Percentiles rank a stretch among this genome's conserved stretches.
Evolutionary conservation across 164 flowering plant genomes (phyloP).

Genomic region (Paratinospora sagittata): DNA sequence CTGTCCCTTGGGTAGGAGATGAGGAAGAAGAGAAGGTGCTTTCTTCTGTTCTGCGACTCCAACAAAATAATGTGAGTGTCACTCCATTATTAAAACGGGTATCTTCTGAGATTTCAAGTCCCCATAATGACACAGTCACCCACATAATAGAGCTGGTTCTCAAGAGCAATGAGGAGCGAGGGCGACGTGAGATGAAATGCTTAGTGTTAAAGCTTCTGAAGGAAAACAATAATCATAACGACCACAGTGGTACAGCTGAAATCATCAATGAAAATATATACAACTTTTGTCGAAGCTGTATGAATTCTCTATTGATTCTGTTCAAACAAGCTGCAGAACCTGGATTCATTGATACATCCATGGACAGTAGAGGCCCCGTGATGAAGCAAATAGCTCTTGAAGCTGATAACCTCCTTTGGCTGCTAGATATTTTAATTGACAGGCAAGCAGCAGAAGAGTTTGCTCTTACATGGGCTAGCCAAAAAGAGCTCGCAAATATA

Average conservation of each 20-base stretch:
- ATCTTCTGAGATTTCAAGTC: slow-evolving; percentile 41
- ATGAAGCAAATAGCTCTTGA: slow-evolving; percentile 53
- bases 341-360: slow-evolving; percentile 32
- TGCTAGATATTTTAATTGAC: slow-evolving; percentile 74
- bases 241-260: slow-evolving; percentile 35
- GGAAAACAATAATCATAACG: slow-evolving; percentile 47
- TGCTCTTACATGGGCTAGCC: slow-evolving; percentile 68
- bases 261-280: slow-evolving; percentile 51
- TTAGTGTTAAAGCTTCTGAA: slow-evolving; percentile 73
- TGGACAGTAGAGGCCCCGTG: slow-evolving; percentile 41
- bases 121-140: slow-evolving; percentile 59
- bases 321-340: slow-evolving; percentile 65
- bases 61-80: slow-evolving; percentile 43
- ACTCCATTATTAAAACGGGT: slow-evolving; percentile 70
- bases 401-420: slow-evolving; percentile 87
- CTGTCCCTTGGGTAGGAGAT: slow-evolving; percentile 97
- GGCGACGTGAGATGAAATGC: slow-evolving; percentile 91
- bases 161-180: slow-evolving; percentile 79
- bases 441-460: slow-evolving; percentile 77
- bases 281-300: slow-evolving; percentile 49
- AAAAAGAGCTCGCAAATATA: slow-evolving; percentile 59
- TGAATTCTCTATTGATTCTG: slow-evolving; percentile 39
- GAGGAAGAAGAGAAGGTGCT: slow-evolving; percentile 90
- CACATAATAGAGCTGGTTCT: slow-evolving; percentile 83
- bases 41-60: slow-evolving; percentile 56